Conservation (phyloP, 2,329 filamentous ascomycete genomes). For the Ceratocystiopsis brevicomis region DNA sequence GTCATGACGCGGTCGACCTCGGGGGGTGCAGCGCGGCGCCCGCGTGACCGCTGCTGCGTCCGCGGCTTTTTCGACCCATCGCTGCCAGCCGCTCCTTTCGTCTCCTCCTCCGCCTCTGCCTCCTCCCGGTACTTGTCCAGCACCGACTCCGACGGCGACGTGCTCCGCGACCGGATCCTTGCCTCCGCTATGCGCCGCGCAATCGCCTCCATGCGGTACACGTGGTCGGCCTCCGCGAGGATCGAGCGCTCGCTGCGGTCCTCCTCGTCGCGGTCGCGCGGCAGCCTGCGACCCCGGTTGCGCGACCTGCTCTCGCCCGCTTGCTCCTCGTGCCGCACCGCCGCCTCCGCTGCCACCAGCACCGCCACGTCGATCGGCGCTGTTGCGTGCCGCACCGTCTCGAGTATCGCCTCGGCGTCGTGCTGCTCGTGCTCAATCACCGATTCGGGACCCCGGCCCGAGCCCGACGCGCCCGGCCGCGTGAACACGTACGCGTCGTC, state of each 20-base stretch:
- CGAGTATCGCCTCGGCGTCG: constrained; percentile 24
- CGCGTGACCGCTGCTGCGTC: background rate
- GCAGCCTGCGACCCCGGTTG: constrained; percentile 2
- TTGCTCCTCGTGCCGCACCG: constrained; percentile 20
- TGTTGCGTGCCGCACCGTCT: constrained; percentile 28
- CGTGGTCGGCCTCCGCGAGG: constrained; percentile 37
- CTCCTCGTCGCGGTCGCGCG: constrained; percentile 7
- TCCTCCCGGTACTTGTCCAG: constrained; percentile 28
- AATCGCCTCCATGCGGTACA: constrained; percentile 35
- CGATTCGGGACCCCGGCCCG: constrained; percentile 2
- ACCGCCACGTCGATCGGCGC: constrained; percentile 26
- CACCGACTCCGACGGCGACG: constrained; percentile 33
- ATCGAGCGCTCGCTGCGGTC: constrained; percentile 10
- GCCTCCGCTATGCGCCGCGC: constrained; percentile 35
- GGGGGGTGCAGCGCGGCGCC: too few relatives aligned
- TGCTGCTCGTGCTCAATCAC: constrained; percentile 31
- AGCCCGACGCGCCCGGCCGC: too few relatives aligned
- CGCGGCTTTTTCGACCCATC: too few relatives aligned
- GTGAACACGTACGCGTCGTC: background rate
- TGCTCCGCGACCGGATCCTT: constrained; percentile 32
- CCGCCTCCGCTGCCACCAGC: constrained; percentile 27
- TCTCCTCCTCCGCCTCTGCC: background rate
- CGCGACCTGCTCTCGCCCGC: constrained; percentile 13
- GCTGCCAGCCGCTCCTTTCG: too few relatives aligned
- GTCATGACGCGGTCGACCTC: constrained; percentile 29